Percentiles rank a stretch among this genome's conserved stretches.
Conservation (phyloP, 305 asterid genomes). For the Fraxinus sp. region DNA sequence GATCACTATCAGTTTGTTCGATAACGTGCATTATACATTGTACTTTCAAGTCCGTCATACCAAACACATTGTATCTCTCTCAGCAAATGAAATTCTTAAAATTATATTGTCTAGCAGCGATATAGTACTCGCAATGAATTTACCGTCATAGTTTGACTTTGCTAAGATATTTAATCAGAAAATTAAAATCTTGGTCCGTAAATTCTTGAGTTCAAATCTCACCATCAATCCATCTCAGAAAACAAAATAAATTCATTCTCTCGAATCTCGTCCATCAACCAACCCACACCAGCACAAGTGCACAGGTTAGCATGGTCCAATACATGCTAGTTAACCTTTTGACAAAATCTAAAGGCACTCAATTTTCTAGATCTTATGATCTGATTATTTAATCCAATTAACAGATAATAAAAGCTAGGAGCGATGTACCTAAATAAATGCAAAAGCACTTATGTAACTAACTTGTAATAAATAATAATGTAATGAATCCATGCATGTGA, state of each 20-base stretch:
- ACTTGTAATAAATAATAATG: not conserved
- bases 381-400: not conserved
- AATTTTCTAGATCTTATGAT: not conserved
- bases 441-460: not conserved
- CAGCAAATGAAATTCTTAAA: not conserved
- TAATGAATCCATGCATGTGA: constrained; percentile 17
- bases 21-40: not conserved
- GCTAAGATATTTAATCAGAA: not conserved
- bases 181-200: not conserved
- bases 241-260: not conserved
- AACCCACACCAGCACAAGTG: not conserved
- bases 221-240: not conserved
- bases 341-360: not conserved
- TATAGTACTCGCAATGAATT: not conserved
- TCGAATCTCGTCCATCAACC: not conserved
- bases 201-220: not conserved
- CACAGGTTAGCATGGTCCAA: not conserved
- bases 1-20: not conserved
- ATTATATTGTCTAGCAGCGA: not conserved
- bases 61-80: not conserved
- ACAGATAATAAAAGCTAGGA: not conserved
- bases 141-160: not conserved
- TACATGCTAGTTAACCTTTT: not conserved
- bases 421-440: constrained; percentile 7
- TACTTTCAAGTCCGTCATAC: not conserved